Base-by-base conservation (phyloP, 2,329 filamentous ascomycete genomes). In the Scedosporium aurantiacum region DNA sequence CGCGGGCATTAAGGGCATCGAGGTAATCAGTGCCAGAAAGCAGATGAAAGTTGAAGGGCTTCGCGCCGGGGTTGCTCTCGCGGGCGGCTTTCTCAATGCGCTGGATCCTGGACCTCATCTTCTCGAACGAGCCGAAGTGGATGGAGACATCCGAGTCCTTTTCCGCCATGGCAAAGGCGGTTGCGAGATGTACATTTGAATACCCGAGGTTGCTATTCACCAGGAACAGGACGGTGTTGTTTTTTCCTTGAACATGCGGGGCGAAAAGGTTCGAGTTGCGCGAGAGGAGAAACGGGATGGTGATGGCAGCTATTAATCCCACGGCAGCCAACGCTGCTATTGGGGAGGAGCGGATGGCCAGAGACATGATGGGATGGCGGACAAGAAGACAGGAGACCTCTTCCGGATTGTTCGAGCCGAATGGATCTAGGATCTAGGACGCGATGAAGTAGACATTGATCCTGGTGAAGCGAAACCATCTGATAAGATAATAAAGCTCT, bases 181-280 rank as follows among this genome's bases (percentile, higher is more conserved):
- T 73, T 4, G 73, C 71, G 12, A 75, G 62, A 59, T 71, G 71
- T 18, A 74, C 72, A 55, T 76, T 76, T 8, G 69, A 70, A 7
- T 73, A 66, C 28, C 74, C 73, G 58, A 68, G 67, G 7, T 72
- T 69, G 7, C 64, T 64, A 62, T 70, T 70, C 21, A 68, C 67
- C 43, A 75, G 55, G 61, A 75, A 70, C 8, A 75, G 69, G 14
- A 73, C 67, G 1, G 70, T 72, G 54, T 70, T 70, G 58, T 71
- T 69, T 7, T 60, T 61, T 4, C 69, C 68, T 23, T 61, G 43
- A 16, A 60, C 58, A 28, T 60, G 28, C 27, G 23, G 50, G 12
- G 23, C 50, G 23, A 54, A 54, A 21, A 54, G 12, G 50, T 2
- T 16, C 5, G 18, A 23, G 18, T 28, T 16, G 7, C 7, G 50